These are phyloP conservation scores for Hansenula lynferdii DNA, from an alignment of 1,139 yeast species.

Conservation along the genomic window DNA sequence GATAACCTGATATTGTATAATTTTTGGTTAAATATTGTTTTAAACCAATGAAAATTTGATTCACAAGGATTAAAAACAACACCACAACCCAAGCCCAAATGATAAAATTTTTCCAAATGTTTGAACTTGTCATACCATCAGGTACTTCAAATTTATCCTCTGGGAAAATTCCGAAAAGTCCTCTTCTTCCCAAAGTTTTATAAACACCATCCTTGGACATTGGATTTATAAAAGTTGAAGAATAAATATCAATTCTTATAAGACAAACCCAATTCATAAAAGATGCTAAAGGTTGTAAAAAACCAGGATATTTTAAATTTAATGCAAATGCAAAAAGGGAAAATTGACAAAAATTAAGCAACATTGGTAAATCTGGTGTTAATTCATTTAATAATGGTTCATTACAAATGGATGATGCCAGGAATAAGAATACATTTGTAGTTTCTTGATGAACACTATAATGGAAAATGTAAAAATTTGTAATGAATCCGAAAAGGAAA, in stretches of 20 bases:
- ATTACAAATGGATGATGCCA: constrained; percentile 60
- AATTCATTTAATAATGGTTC: constrained; percentile 49
- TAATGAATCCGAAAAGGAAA: constrained; percentile 36
- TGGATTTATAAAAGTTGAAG: constrained; percentile 7
- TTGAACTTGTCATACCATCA: not conserved
- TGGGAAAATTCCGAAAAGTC: constrained; percentile 8
- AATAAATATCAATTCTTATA: constrained; percentile 23
- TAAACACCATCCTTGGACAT: constrained; percentile 19
- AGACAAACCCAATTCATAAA: constrained; percentile 34
- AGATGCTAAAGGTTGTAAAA: constrained; percentile 50
- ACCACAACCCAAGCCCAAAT: constrained; percentile 27
- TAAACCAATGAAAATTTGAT: constrained; percentile 5
- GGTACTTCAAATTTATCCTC: constrained; percentile 2
- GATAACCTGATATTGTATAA: constrained; percentile 2
- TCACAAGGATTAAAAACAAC: constrained; percentile 4
- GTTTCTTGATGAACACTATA: constrained; percentile 62
- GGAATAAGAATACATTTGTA: constrained; percentile 48
- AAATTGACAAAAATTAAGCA: constrained; percentile 50
- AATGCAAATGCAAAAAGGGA: constrained; percentile 54
- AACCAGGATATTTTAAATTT: constrained; percentile 58
- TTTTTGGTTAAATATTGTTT: not conserved
- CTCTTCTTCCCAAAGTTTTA: constrained; percentile 14
- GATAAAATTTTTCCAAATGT: constrained; percentile 41
- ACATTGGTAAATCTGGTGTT: constrained; percentile 50
- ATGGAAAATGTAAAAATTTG: constrained; percentile 33